Evolutionary conservation across 768 basidiomycete genomes (phyloP).

Genomic region (Pholiota microspora): DNA sequence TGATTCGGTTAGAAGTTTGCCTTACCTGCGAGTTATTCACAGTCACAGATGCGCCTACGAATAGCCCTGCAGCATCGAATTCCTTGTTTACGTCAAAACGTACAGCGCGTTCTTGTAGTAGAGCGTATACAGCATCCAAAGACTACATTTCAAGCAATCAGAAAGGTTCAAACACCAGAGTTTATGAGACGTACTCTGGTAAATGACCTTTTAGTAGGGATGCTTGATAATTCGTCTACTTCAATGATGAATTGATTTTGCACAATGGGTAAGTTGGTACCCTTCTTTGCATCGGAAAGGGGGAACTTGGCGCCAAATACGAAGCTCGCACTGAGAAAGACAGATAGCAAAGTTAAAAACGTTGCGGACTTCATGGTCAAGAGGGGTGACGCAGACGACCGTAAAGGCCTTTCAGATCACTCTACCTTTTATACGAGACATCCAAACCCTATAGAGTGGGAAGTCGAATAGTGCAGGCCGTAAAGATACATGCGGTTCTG

Average conservation of each 20-base stretch:
- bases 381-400: conserved; percentile 1
- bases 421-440: conserved; percentile 1
- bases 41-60: conserved; percentile 57
- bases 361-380: conserved; percentile 32
- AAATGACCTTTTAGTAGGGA: conserved; percentile 34
- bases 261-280: conserved; percentile 34
- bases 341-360: conserved; percentile 25
- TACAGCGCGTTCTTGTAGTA: conserved; percentile 41
- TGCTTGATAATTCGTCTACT: conserved; percentile 38
- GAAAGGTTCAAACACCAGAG: not conserved
- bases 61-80: conserved; percentile 50
- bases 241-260: conserved; percentile 60
- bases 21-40: conserved; percentile 31
- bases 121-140: conserved; percentile 49
- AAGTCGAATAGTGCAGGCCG: not conserved
- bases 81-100: conserved; percentile 46
- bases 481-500: conserved; percentile 13
- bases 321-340: conserved; percentile 22
- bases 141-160: conserved; percentile 27
- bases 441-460: conserved; percentile 5
- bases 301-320: conserved; percentile 27
- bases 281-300: conserved; percentile 36
- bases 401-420: not conserved
- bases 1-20: not conserved
- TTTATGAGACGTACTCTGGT: conserved; percentile 21